A percentile compares a stretch with the other conserved stretches of the same genome.
phyloP scores from a whole-genome alignment of 2,329 filamentous ascomycete genomes.

The Bipolaris oryzae region DNA sequence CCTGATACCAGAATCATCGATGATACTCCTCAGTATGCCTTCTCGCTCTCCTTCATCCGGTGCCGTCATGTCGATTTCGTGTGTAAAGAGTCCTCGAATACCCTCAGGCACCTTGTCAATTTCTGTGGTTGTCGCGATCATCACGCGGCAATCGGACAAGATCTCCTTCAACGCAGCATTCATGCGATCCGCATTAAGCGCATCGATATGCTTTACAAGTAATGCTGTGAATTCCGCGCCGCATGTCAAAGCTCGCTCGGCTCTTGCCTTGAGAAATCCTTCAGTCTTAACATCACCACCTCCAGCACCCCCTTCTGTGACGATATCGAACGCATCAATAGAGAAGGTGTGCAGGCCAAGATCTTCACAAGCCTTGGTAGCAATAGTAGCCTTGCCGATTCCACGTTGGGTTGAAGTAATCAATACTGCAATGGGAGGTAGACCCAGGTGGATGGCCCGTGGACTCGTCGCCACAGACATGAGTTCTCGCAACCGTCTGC shows the following conservation, averaged over 20 bases:
- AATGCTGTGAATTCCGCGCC: slow-evolving; percentile 82
- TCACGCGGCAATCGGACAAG: slow-evolving; percentile 75
- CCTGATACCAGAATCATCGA: slow-evolving; percentile 76
- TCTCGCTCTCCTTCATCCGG: slow-evolving; percentile 93
- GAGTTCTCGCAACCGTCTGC: slow-evolving; percentile 76
- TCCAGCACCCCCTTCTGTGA: slow-evolving; percentile 87
- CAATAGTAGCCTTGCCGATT: slow-evolving; percentile 87
- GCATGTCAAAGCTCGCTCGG: slow-evolving; percentile 87
- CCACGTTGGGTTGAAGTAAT: slow-evolving; percentile 90
- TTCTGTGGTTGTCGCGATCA: slow-evolving; percentile 94
- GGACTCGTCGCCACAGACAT: slow-evolving; percentile 88
- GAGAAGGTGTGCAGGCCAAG: slow-evolving; percentile 88
- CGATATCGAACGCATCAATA: slow-evolving; percentile 90
- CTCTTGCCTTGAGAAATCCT: slow-evolving; percentile 83
- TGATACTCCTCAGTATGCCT: slow-evolving; percentile 78
- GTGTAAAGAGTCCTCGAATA: slow-evolving; percentile 88
- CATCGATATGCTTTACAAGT: slow-evolving; percentile 88
- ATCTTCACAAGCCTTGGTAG: slow-evolving; percentile 78
- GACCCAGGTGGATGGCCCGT: slow-evolving; percentile 81
- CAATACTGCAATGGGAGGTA: slow-evolving; percentile 87
- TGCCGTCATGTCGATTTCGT: slow-evolving; percentile 91
- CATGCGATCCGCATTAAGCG: slow-evolving; percentile 89
- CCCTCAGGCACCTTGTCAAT: slow-evolving; percentile 93
- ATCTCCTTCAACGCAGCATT: slow-evolving; percentile 83
- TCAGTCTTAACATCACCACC: slow-evolving; percentile 94